A percentile compares a stretch with the other conserved stretches of the same genome.
These are phyloP conservation scores for Posidonia australis DNA, from an alignment of 106 monocot genomes.

Conservation along the genomic window DNA sequence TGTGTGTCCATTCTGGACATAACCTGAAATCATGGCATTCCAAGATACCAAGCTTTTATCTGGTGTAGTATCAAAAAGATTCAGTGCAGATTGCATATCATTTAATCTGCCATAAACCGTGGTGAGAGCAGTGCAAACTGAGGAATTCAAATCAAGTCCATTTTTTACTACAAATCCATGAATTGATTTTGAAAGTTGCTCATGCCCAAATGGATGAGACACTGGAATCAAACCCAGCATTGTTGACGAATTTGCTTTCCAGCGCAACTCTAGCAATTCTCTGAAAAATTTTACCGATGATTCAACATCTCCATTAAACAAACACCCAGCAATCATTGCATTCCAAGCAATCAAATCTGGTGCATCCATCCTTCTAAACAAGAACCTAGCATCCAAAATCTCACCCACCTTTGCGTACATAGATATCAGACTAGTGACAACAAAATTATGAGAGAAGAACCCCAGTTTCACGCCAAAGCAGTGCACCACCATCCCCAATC, in stretches of 20 bases:
- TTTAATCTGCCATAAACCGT: conserved; percentile 61
- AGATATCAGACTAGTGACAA: conserved; percentile 59
- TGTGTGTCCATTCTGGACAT: conserved; percentile 65
- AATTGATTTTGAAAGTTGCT: conserved; percentile 24
- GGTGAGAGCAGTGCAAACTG: conserved; percentile 49
- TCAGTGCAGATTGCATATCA: conserved; percentile 42
- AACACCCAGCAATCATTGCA: conserved; percentile 70
- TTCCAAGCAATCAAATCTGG: conserved; percentile 54
- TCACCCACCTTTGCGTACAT: conserved; percentile 67
- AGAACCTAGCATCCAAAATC: conserved; percentile 10
- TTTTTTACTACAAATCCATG: conserved; percentile 44
- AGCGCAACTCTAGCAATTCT: conserved; percentile 21
- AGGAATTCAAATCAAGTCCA: conserved; percentile 33
- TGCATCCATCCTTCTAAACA: conserved; percentile 28
- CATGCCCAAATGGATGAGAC: conserved; percentile 42
- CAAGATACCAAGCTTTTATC: conserved; percentile 60
- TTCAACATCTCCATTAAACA: conserved; percentile 22
- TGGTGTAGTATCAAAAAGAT: conserved; percentile 37
- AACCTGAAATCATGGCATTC: conserved; percentile 86
- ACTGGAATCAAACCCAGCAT: conserved; percentile 64
- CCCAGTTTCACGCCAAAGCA: conserved; percentile 38
- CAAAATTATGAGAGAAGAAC: conserved; percentile 17
- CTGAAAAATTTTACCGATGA: conserved; percentile 38
- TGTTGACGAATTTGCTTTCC: conserved; percentile 44
- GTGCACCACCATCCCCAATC: conserved; percentile 34